A percentile compares a stretch with the other conserved stretches of the same genome.
These are phyloP conservation scores for Magnaporthiopsis rhizophila DNA, from an alignment of 2,329 filamentous ascomycete species.

Conservation along the genomic window DNA sequence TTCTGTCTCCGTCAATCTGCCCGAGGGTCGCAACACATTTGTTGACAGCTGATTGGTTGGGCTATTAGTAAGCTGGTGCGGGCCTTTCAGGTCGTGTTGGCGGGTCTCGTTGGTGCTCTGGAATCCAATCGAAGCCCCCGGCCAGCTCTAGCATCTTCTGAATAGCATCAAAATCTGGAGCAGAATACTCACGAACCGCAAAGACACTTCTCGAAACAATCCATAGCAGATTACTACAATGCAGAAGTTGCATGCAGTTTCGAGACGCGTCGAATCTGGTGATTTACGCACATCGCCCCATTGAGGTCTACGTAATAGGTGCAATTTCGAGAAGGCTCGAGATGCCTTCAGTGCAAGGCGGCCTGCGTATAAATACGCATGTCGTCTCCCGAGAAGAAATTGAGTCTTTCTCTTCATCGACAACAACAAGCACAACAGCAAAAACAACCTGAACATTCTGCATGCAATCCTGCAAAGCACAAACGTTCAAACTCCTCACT, in stretches of 20 bases:
- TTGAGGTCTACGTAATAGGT: neutral
- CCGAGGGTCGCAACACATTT: neutral
- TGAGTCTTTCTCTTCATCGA: neutral
- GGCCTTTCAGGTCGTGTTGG: too few species aligned
- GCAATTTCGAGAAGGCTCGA: neutral
- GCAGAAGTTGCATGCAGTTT: neutral
- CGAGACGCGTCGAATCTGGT: neutral
- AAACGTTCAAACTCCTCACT: neutral
- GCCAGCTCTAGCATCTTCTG: neutral
- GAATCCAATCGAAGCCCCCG: neutral
- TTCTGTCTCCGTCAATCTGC: too few species aligned
- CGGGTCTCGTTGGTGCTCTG: neutral
- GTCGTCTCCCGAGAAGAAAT: neutral
- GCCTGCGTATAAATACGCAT: neutral
- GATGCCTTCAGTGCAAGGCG: neutral
- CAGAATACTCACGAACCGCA: neutral
- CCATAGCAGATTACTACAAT: neutral
- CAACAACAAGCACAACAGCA: neutral
- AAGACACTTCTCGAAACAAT: neutral
- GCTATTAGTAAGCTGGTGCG: neutral
- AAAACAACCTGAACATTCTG: neutral
- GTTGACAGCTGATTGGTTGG: neutral
- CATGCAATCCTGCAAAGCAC: neutral
- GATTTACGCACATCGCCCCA: neutral
- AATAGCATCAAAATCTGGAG: neutral